Evolutionary conservation across 805 yeast species (phyloP).

Genomic region (Candida sakaeoensis): DNA sequence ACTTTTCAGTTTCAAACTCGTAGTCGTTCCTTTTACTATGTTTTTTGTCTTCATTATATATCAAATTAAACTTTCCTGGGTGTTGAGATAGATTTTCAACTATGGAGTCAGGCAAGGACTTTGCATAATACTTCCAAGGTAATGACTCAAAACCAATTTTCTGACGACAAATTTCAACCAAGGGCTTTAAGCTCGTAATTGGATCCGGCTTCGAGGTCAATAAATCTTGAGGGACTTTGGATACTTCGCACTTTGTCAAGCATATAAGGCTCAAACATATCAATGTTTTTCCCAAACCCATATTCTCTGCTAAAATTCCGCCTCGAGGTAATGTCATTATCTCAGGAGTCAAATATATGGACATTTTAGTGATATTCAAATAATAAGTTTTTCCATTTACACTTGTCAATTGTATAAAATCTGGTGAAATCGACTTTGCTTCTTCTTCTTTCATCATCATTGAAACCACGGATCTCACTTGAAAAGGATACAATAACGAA

Average conservation of each 20-base stretch:
- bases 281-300: slow-evolving; percentile 66
- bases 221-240: slow-evolving; percentile 39
- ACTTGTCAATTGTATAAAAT: slow-evolving; percentile 20
- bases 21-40: slow-evolving; percentile 15
- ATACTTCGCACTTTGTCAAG: slow-evolving; percentile 49
- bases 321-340: slow-evolving; percentile 50
- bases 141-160: slow-evolving; percentile 45
- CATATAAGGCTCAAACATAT: slow-evolving; percentile 57
- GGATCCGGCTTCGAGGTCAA: neutral
- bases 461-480: slow-evolving; percentile 53
- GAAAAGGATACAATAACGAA: slow-evolving; percentile 54
- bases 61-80: slow-evolving; percentile 46
- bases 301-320: slow-evolving; percentile 63
- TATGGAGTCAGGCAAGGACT: slow-evolving; percentile 44
- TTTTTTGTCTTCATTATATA: slow-evolving; percentile 17
- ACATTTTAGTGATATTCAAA: slow-evolving; percentile 30
- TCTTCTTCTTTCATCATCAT: slow-evolving; percentile 54
- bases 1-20: slow-evolving; percentile 17
- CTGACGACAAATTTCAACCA: slow-evolving; percentile 40
- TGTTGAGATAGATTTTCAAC: slow-evolving; percentile 25
- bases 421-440: slow-evolving; percentile 32
- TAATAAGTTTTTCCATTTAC: slow-evolving; percentile 18
- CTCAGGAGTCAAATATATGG: slow-evolving; percentile 36
- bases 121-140: slow-evolving; percentile 52
- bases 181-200: slow-evolving; percentile 10